Conservation (phyloP, 2,329 filamentous ascomycete genomes). For the Septoria petroselini region DNA sequence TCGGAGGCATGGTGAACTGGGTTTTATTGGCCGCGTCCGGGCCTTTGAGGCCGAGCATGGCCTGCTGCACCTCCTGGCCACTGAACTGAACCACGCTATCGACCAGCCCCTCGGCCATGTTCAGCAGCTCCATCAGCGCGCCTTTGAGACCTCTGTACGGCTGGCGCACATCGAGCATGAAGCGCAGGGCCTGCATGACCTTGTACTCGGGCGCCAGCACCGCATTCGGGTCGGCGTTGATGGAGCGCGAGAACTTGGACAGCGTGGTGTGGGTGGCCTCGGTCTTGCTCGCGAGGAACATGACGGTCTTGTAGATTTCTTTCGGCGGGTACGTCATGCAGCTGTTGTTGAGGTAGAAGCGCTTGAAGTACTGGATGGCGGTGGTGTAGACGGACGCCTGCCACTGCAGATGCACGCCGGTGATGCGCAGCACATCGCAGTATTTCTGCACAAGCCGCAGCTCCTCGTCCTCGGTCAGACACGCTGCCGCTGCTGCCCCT, state of each 20-base stretch:
- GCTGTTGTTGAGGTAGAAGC: conserved; percentile 94
- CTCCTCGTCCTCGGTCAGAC: conserved; percentile 81
- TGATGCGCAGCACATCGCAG: conserved; percentile 48
- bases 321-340: conserved; percentile 94
- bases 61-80: conserved; percentile 24
- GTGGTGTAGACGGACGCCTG: conserved; percentile 66
- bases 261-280: conserved; percentile 76
- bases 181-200: conserved; percentile 85
- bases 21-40: conserved; percentile 21
- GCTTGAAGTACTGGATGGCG: conserved; percentile 82
- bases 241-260: conserved; percentile 53
- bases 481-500: conserved; percentile 50
- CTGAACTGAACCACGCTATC: conserved; percentile 32
- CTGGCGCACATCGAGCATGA: conserved; percentile 89
- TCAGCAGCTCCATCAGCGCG: conserved; percentile 74
- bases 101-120: conserved; percentile 61
- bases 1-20: conserved; percentile 17
- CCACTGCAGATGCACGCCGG: conserved; percentile 60
- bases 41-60: conserved; percentile 23
- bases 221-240: conserved; percentile 67
- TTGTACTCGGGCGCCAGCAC: conserved; percentile 90
- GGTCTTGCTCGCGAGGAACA: conserved; percentile 92
- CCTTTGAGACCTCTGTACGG: conserved; percentile 86
- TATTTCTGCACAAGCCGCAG: conserved; percentile 77
- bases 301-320: conserved; percentile 80